A percentile compares a stretch with the other conserved stretches of the same genome.
Conservation (phyloP, 2,329 filamentous ascomycete genomes). For the Fusarium subtropicale region DNA sequence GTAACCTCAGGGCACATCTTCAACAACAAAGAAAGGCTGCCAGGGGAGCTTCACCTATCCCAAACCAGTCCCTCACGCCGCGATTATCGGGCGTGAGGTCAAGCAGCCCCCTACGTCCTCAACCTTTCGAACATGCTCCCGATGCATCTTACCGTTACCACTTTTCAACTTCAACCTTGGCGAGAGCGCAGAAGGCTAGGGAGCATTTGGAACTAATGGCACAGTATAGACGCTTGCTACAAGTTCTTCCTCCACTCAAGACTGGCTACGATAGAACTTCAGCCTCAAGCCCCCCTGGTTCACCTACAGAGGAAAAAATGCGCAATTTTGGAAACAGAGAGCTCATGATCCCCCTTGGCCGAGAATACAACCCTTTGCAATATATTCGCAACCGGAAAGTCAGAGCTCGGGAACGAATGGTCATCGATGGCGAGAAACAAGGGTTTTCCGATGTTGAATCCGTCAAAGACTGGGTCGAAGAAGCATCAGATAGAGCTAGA, state of each 20-base stretch:
- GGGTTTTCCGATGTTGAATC: constrained; percentile 80
- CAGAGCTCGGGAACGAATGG: constrained; percentile 79
- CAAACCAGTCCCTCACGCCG: constrained; percentile 58
- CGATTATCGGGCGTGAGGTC: constrained; percentile 56
- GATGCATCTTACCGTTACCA: constrained; percentile 68
- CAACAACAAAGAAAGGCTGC: constrained; percentile 76
- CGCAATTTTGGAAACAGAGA: constrained; percentile 46
- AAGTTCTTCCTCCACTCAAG: constrained; percentile 80
- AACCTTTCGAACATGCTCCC: constrained; percentile 57
- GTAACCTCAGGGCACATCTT: constrained; percentile 75
- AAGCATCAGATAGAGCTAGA: constrained; percentile 59
- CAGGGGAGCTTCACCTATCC: constrained; percentile 69
- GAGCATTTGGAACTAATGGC: constrained; percentile 86
- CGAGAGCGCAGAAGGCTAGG: constrained; percentile 85
- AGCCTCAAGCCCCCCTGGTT: constrained; percentile 57
- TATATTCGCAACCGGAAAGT: constrained; percentile 91
- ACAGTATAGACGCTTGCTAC: constrained; percentile 85
- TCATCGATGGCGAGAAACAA: constrained; percentile 78
- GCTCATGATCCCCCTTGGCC: constrained; percentile 63
- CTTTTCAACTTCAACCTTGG: constrained; percentile 83
- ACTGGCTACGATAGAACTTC: constrained; percentile 53
- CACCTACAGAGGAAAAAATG: constrained; percentile 53
- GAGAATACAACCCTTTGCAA: constrained; percentile 90
- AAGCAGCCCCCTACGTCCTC: constrained; percentile 60
- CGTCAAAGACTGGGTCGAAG: constrained; percentile 82